phyloP scores from a whole-genome alignment of 768 basidiomycete genomes.

The Amanita rubescens region DNA sequence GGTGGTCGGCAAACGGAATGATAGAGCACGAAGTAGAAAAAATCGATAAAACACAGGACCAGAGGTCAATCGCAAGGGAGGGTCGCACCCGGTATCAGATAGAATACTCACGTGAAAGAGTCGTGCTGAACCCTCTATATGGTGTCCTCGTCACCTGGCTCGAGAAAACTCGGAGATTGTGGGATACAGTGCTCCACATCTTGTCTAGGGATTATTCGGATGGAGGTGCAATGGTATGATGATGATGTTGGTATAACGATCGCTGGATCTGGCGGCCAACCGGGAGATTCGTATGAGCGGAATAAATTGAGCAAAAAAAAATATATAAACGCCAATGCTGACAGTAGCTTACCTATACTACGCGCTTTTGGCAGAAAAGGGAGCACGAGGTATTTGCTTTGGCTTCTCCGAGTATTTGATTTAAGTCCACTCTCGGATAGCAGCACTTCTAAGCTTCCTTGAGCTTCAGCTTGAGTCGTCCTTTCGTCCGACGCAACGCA shows the following conservation, averaged over 20 bases:
- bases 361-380: too few species aligned
- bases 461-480: too few species aligned
- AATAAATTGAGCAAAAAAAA: background rate
- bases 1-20: background rate
- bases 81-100: background rate
- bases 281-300: background rate
- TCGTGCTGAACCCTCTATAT: background rate
- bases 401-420: too few species aligned
- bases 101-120: background rate
- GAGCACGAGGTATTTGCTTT: too few species aligned
- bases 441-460: too few species aligned
- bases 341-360: too few species aligned
- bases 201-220: background rate
- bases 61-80: too few species aligned
- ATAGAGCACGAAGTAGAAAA: too few species aligned
- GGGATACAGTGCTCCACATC: slow-evolving; percentile 1
- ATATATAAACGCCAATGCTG: background rate
- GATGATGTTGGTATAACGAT: background rate
- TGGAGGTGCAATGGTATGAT: background rate
- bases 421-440: too few species aligned
- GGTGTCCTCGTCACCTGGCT: background rate
- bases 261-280: background rate
- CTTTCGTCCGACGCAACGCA: too few species aligned
- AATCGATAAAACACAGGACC: background rate
- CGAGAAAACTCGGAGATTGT: background rate